phyloP scores from a whole-genome alignment of 176 grass and related monocot species.

The Zea mays region Zm-B73-REFERENCE-NAM-5.0 NC_050102.1:161829001-161829500 shows the following conservation, averaged over 20 bases:
- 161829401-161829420: not conserved
- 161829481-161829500: not conserved
- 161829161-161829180: constrained; percentile 54
- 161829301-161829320: not conserved
- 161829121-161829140: constrained; percentile 44
- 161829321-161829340: not conserved
- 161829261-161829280: not conserved
- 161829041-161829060: constrained; percentile 74
- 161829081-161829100: constrained; percentile 68
- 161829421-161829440: not conserved
- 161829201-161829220: constrained; percentile 47
- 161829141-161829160: constrained; percentile 47
- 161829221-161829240: constrained; percentile 31
- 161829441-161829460: not conserved
- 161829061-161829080: constrained; percentile 83
- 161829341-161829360: not conserved
- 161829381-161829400: not conserved
- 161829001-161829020: constrained; percentile 86
- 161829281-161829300: constrained; percentile 7
- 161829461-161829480: not conserved
- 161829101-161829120: constrained; percentile 59
- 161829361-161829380: not conserved
- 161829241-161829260: not conserved
- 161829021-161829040: constrained; percentile 86
- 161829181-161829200: constrained; percentile 52